Conservation (phyloP, 2,329 filamentous ascomycete species). For the Sclerotinia nivalis region DNA sequence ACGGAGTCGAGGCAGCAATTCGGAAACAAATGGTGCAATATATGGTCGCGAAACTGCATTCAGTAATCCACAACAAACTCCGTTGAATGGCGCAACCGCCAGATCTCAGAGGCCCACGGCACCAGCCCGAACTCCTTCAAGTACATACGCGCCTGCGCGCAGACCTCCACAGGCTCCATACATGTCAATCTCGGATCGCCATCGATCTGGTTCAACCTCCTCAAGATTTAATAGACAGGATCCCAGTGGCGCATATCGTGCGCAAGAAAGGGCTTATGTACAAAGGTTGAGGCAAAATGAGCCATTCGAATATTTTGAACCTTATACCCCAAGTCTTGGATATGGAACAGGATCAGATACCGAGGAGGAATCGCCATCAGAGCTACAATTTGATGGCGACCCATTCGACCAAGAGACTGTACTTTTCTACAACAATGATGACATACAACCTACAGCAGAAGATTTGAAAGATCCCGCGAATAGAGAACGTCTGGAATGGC, state of each 20-base stretch:
- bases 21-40: conserved; percentile 36
- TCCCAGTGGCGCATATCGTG: conserved; percentile 72
- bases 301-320: conserved; percentile 54
- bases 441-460: conserved; percentile 83
- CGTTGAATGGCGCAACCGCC: conserved; percentile 50
- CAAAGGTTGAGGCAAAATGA: conserved; percentile 81
- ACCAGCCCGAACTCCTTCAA: conserved; percentile 73
- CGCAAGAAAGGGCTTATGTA: conserved; percentile 93
- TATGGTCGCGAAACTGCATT: conserved; percentile 32
- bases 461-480: conserved; percentile 87
- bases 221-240: conserved; percentile 59
- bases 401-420: conserved; percentile 88
- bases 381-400: conserved; percentile 78
- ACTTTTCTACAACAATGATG: conserved; percentile 89
- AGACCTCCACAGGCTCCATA: conserved; percentile 53
- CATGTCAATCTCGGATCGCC: conserved; percentile 46
- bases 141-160: conserved; percentile 70
- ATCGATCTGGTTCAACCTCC: conserved; percentile 57
- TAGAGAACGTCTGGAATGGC: conserved; percentile 92
- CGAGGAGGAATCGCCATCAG: conserved; percentile 88
- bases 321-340: conserved; percentile 66
- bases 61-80: conserved; percentile 31
- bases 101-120: conserved; percentile 67
- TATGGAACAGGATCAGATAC: conserved; percentile 75
- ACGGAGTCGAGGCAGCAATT: conserved; percentile 47